These are phyloP conservation scores for Tulasnella sp. DNA, from an alignment of 768 basidiomycete species.

Conservation along the genomic window DNA sequence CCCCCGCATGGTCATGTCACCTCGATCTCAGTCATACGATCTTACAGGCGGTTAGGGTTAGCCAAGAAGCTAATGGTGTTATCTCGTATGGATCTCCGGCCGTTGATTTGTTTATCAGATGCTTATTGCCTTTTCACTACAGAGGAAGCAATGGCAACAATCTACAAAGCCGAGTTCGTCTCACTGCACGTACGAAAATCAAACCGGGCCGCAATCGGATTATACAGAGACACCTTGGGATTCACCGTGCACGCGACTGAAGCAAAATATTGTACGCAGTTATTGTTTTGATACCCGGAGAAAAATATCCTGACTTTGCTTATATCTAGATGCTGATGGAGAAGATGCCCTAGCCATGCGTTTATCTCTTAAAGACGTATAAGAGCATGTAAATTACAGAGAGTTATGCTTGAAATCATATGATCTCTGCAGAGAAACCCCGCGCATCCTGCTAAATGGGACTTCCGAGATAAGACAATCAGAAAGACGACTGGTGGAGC, in stretches of 20 bases:
- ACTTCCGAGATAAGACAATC: no score
- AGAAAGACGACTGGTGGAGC: no score
- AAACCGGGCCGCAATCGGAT: conserved; percentile 80
- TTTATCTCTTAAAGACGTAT: conserved; percentile 35
- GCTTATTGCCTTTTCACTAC: conserved; percentile 5
- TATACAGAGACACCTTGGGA: conserved; percentile 83
- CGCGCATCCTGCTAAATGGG: no score
- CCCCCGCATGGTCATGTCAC: conserved; percentile 83
- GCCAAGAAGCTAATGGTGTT: conserved; percentile 92
- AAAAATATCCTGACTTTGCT: neutral
- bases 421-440: no score
- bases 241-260: conserved; percentile 81
- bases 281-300: neutral
- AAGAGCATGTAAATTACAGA: no score
- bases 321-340: conserved; percentile 69
- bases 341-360: conserved; percentile 93
- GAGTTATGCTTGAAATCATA: no score
- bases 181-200: conserved; percentile 89
- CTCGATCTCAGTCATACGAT: conserved; percentile 86
- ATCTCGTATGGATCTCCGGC: conserved; percentile 51
- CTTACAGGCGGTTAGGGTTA: conserved; percentile 81
- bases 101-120: neutral
- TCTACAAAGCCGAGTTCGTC: conserved; percentile 77
- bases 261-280: conserved; percentile 74
- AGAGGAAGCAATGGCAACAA: conserved; percentile 86